Evolutionary conservation across 768 basidiomycete genomes (phyloP).

Genomic region (Suillus subaureus): DNA sequence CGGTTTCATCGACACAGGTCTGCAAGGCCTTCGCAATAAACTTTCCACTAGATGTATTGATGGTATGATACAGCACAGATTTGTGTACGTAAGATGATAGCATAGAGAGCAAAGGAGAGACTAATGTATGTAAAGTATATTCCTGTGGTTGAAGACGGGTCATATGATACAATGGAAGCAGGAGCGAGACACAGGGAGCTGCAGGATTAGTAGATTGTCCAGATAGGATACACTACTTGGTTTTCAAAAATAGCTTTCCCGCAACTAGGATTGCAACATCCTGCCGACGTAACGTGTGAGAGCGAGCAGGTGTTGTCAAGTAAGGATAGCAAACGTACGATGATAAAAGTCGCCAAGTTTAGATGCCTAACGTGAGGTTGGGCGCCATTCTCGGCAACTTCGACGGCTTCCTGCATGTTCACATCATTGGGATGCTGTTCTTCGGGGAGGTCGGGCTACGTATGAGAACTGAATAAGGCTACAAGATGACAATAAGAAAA

Average conservation of each 20-base stretch:
- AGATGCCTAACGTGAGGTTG: neutral
- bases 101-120: neutral
- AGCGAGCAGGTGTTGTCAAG: neutral
- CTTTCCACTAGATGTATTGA: neutral
- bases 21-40: neutral
- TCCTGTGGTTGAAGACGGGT: neutral
- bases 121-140: neutral
- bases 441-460: neutral
- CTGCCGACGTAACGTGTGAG: neutral
- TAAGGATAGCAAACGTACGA: conserved; percentile 3
- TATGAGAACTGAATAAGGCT: neutral
- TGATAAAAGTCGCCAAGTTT: conserved; percentile 3
- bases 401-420: conserved; percentile 1
- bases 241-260: neutral
- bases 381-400: neutral
- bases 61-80: neutral
- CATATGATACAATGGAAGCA: neutral
- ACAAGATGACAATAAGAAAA: neutral
- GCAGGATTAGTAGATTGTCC: neutral
- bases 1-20: neutral
- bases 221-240: neutral
- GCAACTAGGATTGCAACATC: neutral
- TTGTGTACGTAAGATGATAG: neutral
- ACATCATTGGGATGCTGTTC: neutral
- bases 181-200: neutral